Base-by-base conservation (phyloP, 2,329 filamentous ascomycete species). In the Penicillium sp. region DNA sequence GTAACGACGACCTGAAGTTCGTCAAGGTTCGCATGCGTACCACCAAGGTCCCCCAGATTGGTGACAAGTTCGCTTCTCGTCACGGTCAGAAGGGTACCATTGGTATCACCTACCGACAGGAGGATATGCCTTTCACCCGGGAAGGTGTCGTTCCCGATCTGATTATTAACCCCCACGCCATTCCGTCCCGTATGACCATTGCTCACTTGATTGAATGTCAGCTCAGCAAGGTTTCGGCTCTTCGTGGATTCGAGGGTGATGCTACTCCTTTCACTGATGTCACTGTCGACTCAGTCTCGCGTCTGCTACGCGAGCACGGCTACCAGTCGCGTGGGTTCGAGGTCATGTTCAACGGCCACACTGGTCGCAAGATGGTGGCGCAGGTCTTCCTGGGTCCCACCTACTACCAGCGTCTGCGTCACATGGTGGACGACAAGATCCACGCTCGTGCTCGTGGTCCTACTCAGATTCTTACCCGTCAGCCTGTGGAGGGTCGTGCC, bases 381-480 rank as follows among this genome's bases (percentile, higher is more conserved):
- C 94, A 99, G 75, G 88, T 97, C 53, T 99, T 99, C 85, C 85
- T 99, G 56, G 94, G 94, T 9, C 94, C 94, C 1, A 99, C 94
- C 1, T 99, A 99, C 80, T 99, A 99, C 79, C 94, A 99, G 78
- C 92, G 95, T 76, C 85, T 99, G 58, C 89, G 94, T 62, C 95
- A 99, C 79, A 99, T 99, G 95, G 95, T 99, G 66, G 94, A 99
- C 74, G 94, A 99, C 82, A 99, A 99, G 84, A 99, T 99, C 68
- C 94, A 99, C 78, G 95, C 94, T n/a, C 89, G 95, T 77, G 94
- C 95, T 14, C 89, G 94, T 73, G 94, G 95, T 35, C 94, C 94
- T 1, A 90, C 96, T 22, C 94, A 99, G 78, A 99, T 99, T 70
- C 85, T 99, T 79, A 99, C 94, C 3, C 84, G 95, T 56, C 94